Evolutionary conservation across 495 filamentous ascomycete genomes (phyloP), one percentile per base, ranked within the genome.

Genomic region (Penicillium cosmopolitanum): DNA sequence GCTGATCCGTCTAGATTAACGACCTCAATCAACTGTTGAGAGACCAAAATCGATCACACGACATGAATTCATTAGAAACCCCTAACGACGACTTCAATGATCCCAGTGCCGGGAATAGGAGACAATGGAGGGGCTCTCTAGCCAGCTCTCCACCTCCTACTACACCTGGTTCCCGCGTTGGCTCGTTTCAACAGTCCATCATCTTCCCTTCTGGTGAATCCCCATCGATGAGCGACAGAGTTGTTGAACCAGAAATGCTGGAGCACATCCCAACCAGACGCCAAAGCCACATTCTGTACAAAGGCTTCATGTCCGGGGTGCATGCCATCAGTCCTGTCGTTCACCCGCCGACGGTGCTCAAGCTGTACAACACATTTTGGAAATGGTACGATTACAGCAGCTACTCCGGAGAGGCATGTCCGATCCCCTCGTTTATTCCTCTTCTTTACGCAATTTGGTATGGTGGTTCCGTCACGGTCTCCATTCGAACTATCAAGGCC

Each of bases 361-460:
- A 72, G 36, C 65, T 73, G 13, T 81, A 81, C 42, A 69, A 74
- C 50, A 67, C 72, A 1, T 81, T 81, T 55, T 81, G 78, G 78
- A 65, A 80, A 42, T 81, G 78, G 78, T 81, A 80, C 59, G 76
- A 81, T 50, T 73, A 73, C 44, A 72, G 66, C 51, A 78, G 75
- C 47, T 77, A 76, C 56, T 79, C 77, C 3, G 76, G 77, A 28
- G 74, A 81, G 23, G 50, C 72, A 4, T 79, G 69, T 43, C 76
- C 76, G 4, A 72, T 76, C 47, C 70, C 73, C 3, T 74, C 77
- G 1, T 81, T 81, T 44, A 76, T 81, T 13, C 78, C 78, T 11
- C 56, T 81, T 4, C 66, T 81, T 3, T 79, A 80, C 43, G 77
- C 78, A 28, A 79, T 81, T 19, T 81, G 78, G 78, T 79, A 79